Evolutionary conservation across 2,329 filamentous ascomycete genomes (phyloP).

Genomic region (Colletotrichum cereale): DNA sequence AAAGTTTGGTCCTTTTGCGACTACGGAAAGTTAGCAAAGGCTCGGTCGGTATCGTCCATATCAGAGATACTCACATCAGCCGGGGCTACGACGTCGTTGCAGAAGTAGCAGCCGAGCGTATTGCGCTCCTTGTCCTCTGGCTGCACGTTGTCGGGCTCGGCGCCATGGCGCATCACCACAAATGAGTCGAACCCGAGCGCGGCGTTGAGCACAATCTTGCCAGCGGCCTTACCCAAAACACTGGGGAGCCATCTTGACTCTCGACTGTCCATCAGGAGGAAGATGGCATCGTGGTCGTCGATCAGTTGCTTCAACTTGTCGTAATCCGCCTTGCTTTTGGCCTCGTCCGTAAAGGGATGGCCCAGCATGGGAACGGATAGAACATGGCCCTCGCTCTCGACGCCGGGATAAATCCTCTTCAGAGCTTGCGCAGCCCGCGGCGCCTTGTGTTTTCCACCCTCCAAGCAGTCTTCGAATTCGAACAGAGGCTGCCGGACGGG

Average conservation of each 20-base stretch:
- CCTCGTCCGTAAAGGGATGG: slow-evolving; percentile 83
- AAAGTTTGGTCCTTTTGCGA: slow-evolving; percentile 95
- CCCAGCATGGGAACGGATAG: slow-evolving; percentile 96
- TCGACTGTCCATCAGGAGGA: slow-evolving; percentile 96
- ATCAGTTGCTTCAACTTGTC: slow-evolving; percentile 81
- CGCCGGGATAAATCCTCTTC: slow-evolving; percentile 89
- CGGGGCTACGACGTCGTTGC: slow-evolving; percentile 96
- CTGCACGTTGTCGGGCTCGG: slow-evolving; percentile 60
- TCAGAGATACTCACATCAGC: slow-evolving; percentile 80
- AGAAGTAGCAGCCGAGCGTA: slow-evolving; percentile 95
- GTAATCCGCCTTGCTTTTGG: slow-evolving; percentile 78
- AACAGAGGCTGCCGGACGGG: slow-evolving; percentile 96
- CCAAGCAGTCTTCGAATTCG: slow-evolving; percentile 87
- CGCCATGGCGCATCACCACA: slow-evolving; percentile 95
- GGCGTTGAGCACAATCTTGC: slow-evolving; percentile 97
- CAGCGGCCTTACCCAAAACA: slow-evolving; percentile 91
- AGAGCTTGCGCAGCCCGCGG: slow-evolving; percentile 83
- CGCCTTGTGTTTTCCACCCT: slow-evolving; percentile 88
- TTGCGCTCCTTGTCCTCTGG: slow-evolving; percentile 64
- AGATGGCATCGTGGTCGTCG: slow-evolving; percentile 89
- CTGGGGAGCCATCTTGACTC: slow-evolving; percentile 97
- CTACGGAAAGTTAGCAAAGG: slow-evolving; percentile 57
- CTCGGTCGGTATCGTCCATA: background rate
- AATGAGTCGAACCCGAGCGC: slow-evolving; percentile 97
- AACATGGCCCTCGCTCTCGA: slow-evolving; percentile 83